Base-by-base conservation (phyloP, 305 asterid species). In the Monarda citriodora region DNA sequence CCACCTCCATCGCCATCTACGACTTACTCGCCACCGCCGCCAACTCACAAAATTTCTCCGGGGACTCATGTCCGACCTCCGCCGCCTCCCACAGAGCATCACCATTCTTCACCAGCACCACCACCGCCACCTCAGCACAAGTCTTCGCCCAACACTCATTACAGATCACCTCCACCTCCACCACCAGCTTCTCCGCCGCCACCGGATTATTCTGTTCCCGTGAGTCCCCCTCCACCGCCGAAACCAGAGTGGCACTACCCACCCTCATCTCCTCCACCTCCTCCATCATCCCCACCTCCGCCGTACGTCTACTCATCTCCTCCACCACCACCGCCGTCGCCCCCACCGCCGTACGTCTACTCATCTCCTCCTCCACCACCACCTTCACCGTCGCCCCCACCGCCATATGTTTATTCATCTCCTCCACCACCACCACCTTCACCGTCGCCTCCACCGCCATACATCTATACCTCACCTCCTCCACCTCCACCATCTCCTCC, bases 1-100 rank as follows among this genome's bases (percentile, higher is more conserved):
- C 84, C 85, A 2, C 82, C 82, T 3, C 74, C 78, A 21, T 20
- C 4, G 2, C 81, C 82, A 1, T 75, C 84, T 34, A 23, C 64
- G 38, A 75, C 72, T 3, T 73, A 72, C 1, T 22, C 64, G 6
- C 79, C 79, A 3, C 81, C 81, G 17, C 85, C 84, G 1, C 90
- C 87, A 7, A 69, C 72, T 61, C 70, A 77, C 36, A 25, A 61
- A 60, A 50, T 64, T 12, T 84, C 89, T 46, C 92, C 89, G 0
- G 69, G 56, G 38, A 62, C 66, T 37, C 79, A 59, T 49, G 40
- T 66, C 10, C 76, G 69, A 6, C 74, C 85, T 14, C 89, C 91
- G 5, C 80, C 88, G 36, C 64, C 85, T 36, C 66, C 85, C 25
- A 34, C 61, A 0, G 63, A 61, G 46, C 36, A 45, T 12, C 58